Evolutionary conservation across 345 rosid genomes (phyloP), one percentile per base, ranked within the genome.

Genomic region (Rhizophora apiculata): DNA sequence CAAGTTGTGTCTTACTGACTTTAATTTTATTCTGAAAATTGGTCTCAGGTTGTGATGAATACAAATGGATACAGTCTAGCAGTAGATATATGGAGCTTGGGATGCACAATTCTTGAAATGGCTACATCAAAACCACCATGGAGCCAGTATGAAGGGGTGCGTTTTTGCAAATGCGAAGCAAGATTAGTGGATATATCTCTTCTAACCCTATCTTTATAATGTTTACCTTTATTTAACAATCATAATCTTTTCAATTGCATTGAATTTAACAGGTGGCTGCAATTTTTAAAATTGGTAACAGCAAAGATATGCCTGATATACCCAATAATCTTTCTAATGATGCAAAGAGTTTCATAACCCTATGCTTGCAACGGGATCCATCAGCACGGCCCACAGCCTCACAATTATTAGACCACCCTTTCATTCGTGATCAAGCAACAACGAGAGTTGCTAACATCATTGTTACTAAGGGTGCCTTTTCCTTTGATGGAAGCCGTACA

Each of bases 51-150:
- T 75, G 93, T 95, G 65, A 91, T 91, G 99, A 86, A 88, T 72
- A 80, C 86, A 64, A 87, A 84, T 80, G 99, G 99, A 68, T 95
- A 90, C 78, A 88, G 80, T 77, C 89, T 83, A 60, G 79, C 96
- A 0, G 97, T 92, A 34, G 99, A 95, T 82, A 83, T 95, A 37
- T 95, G 99, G 99, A 89, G 99, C 82, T 83, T 95, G 82, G 99
- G 97, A 57, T 95, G 99, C 79, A 95, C 99, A 60, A 84, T 95
- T 79, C 91, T 95, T 69, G 97, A 95, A 86, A 95, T 95, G 99
- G 96, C 99, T 37, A 87, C 96, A 27, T 82, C 96, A 63, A 95
- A 87, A 74, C 99, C 96, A 22, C 97, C 99, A 8, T 95, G 99
- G 99, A 87, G 84, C 68, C 91, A 84, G 72, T 89, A 81, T 76